Evolutionary conservation across 2,329 filamentous ascomycete species (phyloP).

Genomic region (Alternaria sp.): DNA sequence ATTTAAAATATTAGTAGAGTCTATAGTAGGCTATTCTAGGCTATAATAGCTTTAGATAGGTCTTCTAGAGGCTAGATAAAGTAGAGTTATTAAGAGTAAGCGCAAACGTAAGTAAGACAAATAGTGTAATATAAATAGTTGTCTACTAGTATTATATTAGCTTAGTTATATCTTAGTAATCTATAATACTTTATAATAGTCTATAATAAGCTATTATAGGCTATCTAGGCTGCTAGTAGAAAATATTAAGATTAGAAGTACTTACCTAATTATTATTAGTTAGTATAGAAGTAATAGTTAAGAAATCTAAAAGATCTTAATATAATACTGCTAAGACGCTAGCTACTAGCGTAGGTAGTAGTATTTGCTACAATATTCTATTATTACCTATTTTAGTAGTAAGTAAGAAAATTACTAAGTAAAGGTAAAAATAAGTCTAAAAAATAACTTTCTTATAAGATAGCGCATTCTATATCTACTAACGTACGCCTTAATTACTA

Average conservation of each 20-base stretch:
- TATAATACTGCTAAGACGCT: neutral
- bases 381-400: neutral
- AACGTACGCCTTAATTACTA: no score
- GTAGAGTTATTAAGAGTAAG: no score
- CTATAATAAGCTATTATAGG: neutral
- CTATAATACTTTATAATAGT: no score
- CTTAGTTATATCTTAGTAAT: neutral
- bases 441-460: neutral
- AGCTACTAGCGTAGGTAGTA: neutral
- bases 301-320: neutral
- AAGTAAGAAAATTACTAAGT: neutral
- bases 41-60: no score
- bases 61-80: no score
- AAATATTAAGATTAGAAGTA: neutral
- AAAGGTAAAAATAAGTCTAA: neutral
- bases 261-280: neutral
- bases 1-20: no score
- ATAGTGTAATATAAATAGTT: no score
- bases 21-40: no score
- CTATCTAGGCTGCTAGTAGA: neutral
- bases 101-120: no score
- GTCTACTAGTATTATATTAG: neutral
- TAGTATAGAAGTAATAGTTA: neutral
- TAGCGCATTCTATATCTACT: neutral
- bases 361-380: neutral